phyloP scores from a whole-genome alignment of 2,329 filamentous ascomycete species.

The Sclerotinia sclerotiorum region DNA sequence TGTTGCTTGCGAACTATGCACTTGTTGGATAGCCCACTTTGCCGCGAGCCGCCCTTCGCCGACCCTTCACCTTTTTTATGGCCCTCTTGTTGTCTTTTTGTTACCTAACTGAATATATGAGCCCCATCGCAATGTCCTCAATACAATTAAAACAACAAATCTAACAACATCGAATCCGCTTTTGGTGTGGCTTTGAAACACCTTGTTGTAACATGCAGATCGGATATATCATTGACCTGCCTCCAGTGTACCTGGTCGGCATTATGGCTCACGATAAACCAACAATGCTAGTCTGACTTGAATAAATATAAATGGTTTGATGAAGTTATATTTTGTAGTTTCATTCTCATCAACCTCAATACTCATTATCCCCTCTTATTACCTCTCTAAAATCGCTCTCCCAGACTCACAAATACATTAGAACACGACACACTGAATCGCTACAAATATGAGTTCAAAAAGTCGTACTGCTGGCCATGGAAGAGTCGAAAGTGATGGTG shows the following conservation, averaged over 20 bases:
- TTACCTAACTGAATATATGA: not conserved
- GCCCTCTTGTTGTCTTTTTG: not conserved
- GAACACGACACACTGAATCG: not conserved
- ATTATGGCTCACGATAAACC: not conserved
- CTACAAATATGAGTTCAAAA: not conserved
- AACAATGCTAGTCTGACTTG: not conserved
- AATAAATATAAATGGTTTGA: not conserved
- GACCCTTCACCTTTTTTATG: not conserved
- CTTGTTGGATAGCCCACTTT: not conserved
- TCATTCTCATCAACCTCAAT: not conserved
- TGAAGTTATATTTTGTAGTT: not conserved
- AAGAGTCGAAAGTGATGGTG: not conserved
- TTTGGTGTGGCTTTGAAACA: not conserved
- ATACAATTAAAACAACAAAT: not conserved
- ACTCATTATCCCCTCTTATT: not conserved
- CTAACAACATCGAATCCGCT: not conserved
- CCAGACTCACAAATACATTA: not conserved
- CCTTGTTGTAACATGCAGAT: not conserved
- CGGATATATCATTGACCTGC: not conserved
- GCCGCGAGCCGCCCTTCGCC: not conserved
- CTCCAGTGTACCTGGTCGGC: not conserved
- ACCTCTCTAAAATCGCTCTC: not conserved
- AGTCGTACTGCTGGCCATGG: not conserved
- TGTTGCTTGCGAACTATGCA: not conserved
- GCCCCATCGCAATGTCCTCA: not conserved